Base-by-base conservation (phyloP, 176 grass and related monocot species). In the Carex kokanica region DNA sequence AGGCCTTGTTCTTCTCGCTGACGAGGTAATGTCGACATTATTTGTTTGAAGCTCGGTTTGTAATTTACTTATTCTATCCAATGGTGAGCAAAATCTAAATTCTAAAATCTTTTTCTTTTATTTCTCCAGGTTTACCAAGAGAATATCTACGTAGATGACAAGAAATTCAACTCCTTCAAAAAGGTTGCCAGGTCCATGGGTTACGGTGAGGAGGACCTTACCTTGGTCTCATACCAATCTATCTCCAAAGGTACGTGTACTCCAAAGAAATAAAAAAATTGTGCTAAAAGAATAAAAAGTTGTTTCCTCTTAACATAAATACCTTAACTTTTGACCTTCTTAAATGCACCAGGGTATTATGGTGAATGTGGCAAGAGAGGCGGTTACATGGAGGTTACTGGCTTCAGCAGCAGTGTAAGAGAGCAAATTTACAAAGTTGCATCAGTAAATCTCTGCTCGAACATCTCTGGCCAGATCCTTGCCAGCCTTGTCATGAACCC, bases 321-420 rank as follows among this genome's bases (percentile, higher is more conserved):
- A 79, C 58, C 74, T 12, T 58, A 13, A 58, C 17, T 11, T 60
- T 62, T 81, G 23, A 3, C 36, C 84, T 68, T 82, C 20, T 23
- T 66, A 29, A 17, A 65, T 52, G 43, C 51, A 84, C 47, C 57
- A 99, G 93, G 97, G 77, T 99, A 99, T 77, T 88, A 96, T 78
- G 97, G 97, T 78, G 96, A 99, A 86, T 99, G 97, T 90, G 93
- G 93, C 34, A 99, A 99, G 88, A 90, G 97, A 87, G 97, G 97
- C 51, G 97, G 97, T 65, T 99, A 99, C 89, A 89, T 99, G 83
- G 97, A 99, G 83, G 88, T 99, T 66, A 96, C 93, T 36, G 91
- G 93, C 74, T 99, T 96, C 78, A 90, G 78, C 88, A 84, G 84
- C 84, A 83, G 88, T 17, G 97, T 99, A 49, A 90, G 97, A 92